Base-by-base conservation (phyloP, 2,329 filamentous ascomycete species). In the Lachnellula arida region DNA sequence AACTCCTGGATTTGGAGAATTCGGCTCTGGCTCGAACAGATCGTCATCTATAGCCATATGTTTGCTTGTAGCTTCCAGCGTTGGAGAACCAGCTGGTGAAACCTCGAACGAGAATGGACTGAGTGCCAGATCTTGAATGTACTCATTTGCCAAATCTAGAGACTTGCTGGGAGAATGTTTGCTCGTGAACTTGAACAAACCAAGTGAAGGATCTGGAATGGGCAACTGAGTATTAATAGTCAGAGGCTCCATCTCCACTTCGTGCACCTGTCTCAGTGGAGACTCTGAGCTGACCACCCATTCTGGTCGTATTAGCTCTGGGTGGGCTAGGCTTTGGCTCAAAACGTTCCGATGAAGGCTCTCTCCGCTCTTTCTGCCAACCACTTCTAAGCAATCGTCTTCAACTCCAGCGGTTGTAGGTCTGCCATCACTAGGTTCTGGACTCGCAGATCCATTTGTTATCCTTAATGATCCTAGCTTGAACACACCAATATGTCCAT, bases 401-500 rank as follows among this genome's bases (percentile, higher is more conserved):
- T 63, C 61, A 3, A 37, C 53, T 17, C 58, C 55, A 42, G 55
- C 55, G 5, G 61, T 61, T 8, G 56, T 34, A 9, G 63, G 56
- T 49, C 60, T 52, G 4, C 55, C 54, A 2, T 66, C 62, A 25
- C 77, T 81, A n/a, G 72, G 70, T 14, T 69, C 68, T 2, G 84
- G 83, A 55, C 77, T 81, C 1, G 71, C 75, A 3, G 74, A 72
- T 14, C 81, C 83, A 67, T 87, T 87, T 22, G 75, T 84, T 54
- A 87, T 85, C 37, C 81, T 78, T 49, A 87, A 65, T 1, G 81
- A 81, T 2, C 84, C 84, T 52, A 84, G 77, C 65, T 83, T 84
- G 65, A 84, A 86, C 11, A 76, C 80, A 3, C 84, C 84, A 34
- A 82, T 77, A 46, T 85, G 81, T 57, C 75, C 75, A 63, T 85